Evolutionary conservation across 2,329 filamentous ascomycete species (phyloP).

Genomic region (Helotiales sp.): DNA sequence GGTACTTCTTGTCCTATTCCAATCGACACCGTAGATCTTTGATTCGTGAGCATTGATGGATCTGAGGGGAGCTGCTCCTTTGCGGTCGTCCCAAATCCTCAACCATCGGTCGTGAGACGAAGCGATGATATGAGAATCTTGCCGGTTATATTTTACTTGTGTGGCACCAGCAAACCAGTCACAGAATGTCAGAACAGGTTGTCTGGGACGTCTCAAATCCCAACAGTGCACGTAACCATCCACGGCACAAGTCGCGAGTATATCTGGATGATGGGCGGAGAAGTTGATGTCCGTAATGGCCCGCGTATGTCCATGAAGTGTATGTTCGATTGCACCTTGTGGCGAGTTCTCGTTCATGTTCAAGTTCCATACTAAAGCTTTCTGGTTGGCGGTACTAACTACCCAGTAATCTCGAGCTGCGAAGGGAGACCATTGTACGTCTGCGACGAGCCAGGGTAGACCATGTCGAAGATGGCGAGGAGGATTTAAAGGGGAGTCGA

Average conservation of each 20-base stretch:
- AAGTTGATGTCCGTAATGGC: constrained; percentile 98
- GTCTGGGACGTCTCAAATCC: constrained; percentile 75
- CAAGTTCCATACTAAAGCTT: constrained; percentile 91
- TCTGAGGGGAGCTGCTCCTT: constrained; percentile 73
- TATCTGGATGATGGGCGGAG: constrained; percentile 86
- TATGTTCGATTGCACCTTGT: constrained; percentile 76
- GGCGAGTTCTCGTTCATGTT: constrained; percentile 68
- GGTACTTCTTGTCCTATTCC: constrained; percentile 76
- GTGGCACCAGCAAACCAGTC: constrained; percentile 94
- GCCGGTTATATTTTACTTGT: constrained; percentile 92
- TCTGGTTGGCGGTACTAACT: constrained; percentile 90
- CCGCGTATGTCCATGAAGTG: constrained; percentile 79
- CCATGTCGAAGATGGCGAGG: constrained; percentile 84
- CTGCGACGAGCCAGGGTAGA: constrained; percentile 90
- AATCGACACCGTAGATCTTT: constrained; percentile 94
- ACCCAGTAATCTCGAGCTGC: constrained; percentile 89
- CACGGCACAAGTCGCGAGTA: constrained; percentile 86
- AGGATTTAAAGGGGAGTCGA: constrained; percentile 85
- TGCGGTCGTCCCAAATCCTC: constrained; percentile 87
- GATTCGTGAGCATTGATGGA: constrained; percentile 87
- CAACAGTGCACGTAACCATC: constrained; percentile 93
- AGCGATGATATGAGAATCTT: constrained; percentile 82
- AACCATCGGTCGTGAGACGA: constrained; percentile 88
- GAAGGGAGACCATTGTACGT: constrained; percentile 97
- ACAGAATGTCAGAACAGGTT: constrained; percentile 78